These are phyloP conservation scores for Curvularia eragrostidis DNA, from an alignment of 2,329 filamentous ascomycete genomes.

Conservation along the genomic window DNA sequence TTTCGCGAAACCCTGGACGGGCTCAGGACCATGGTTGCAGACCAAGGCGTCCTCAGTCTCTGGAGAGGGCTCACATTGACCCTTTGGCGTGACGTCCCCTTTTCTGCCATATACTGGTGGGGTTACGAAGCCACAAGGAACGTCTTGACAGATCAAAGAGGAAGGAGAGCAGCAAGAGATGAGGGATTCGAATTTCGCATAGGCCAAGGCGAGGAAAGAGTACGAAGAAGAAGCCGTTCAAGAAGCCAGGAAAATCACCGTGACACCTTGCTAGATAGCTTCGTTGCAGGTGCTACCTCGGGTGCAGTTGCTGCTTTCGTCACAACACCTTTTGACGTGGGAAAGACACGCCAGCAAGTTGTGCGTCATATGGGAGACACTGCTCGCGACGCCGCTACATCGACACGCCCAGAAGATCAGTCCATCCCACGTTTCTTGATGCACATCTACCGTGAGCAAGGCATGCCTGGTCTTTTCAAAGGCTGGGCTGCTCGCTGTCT, in stretches of 20 bases:
- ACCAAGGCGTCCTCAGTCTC: constrained; percentile 78
- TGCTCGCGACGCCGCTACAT: constrained; percentile 51
- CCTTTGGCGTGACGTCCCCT: constrained; percentile 95
- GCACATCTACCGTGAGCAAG: constrained; percentile 90
- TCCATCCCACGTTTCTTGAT: constrained; percentile 83
- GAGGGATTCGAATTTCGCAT: constrained; percentile 43
- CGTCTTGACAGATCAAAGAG: constrained; percentile 71
- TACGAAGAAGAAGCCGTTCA: constrained; percentile 53
- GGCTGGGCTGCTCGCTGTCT: constrained; percentile 91
- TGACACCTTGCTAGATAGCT: constrained; percentile 85
- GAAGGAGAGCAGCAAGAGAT: constrained; percentile 53
- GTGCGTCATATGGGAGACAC: constrained; percentile 64
- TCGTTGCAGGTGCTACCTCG: constrained; percentile 81
- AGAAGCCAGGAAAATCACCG: constrained; percentile 73
- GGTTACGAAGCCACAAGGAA: constrained; percentile 88
- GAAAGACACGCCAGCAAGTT: constrained; percentile 93
- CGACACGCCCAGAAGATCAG: constrained; percentile 70
- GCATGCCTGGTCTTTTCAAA: constrained; percentile 79
- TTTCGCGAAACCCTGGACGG: constrained; percentile 80
- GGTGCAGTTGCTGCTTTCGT: constrained; percentile 85
- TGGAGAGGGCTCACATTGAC: constrained; percentile 92
- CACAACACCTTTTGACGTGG: constrained; percentile 96
- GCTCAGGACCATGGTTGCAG: constrained; percentile 77
- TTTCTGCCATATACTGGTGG: constrained; percentile 98
- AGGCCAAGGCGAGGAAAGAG: constrained; percentile 42